These are phyloP conservation scores for Russula sp. DNA, from an alignment of 768 basidiomycete species.

Conservation along the genomic window DNA sequence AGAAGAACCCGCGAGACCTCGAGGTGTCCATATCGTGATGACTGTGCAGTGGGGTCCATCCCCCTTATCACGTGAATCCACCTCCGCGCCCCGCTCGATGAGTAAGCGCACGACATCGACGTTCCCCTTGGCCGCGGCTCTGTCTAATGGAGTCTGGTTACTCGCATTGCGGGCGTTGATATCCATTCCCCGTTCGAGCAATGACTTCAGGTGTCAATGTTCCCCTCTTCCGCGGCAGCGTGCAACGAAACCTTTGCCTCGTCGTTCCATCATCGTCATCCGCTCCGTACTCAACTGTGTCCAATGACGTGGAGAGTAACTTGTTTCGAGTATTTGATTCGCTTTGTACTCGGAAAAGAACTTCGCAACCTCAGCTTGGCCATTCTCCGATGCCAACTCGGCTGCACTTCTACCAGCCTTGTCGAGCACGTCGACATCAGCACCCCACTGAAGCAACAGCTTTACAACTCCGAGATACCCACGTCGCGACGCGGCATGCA, in stretches of 20 bases:
- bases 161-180: too few species aligned
- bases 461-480: not conserved
- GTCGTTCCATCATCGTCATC: not conserved
- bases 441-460: not conserved
- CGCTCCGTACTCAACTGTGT: not conserved
- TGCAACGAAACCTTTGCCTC: not conserved
- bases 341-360: not conserved
- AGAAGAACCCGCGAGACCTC: too few species aligned
- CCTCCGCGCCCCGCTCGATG: too few species aligned
- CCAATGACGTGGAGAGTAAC: not conserved
- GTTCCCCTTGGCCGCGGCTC: too few species aligned
- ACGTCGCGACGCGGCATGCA: not conserved
- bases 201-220: not conserved
- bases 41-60: not conserved
- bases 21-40: not conserved
- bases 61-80: too few species aligned
- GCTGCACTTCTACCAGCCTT: not conserved
- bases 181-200: slow-evolving; percentile 5
- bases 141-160: too few species aligned
- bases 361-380: not conserved
- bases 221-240: not conserved
- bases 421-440: not conserved
- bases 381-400: not conserved
- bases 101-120: too few species aligned
- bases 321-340: not conserved